Conservation (phyloP, 2,329 filamentous ascomycete genomes). For the Fusarium siculi region DNA sequence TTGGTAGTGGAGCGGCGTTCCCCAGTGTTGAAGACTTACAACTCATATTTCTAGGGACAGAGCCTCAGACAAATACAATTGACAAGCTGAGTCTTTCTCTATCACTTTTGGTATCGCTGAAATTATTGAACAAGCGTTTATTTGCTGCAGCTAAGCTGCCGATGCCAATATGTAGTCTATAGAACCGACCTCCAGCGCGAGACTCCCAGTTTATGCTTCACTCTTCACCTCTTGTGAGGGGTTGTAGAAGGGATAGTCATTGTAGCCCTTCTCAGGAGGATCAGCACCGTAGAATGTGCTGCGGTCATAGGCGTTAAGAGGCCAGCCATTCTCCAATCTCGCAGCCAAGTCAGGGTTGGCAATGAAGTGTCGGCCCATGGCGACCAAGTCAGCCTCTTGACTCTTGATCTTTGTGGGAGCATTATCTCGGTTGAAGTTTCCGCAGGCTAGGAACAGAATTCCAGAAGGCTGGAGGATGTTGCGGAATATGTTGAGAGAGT, state of each 20-base stretch:
- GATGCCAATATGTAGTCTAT: not conserved
- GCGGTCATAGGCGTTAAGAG: constrained; percentile 52
- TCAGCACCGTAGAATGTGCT: constrained; percentile 52
- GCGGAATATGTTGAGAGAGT: constrained; percentile 55
- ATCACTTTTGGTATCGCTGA: fast-evolving
- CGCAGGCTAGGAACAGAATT: constrained; percentile 60
- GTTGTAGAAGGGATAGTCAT: constrained; percentile 40
- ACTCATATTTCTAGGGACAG: too few species aligned
- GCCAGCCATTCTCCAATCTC: constrained; percentile 50
- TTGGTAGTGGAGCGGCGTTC: not conserved
- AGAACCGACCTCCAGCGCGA: not conserved
- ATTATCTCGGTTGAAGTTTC: constrained; percentile 50
- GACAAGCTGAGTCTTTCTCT: not conserved
- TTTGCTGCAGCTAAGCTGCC: not conserved
- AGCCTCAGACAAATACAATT: too few species aligned
- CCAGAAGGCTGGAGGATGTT: constrained; percentile 52
- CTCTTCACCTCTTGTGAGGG: not conserved
- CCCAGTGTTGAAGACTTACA: too few species aligned
- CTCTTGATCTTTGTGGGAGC: constrained; percentile 49
- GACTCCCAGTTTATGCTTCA: not conserved
- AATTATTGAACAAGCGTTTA: fast-evolving
- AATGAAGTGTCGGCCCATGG: constrained; percentile 49
- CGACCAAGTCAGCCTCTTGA: constrained; percentile 39
- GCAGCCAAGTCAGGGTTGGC: constrained; percentile 52
- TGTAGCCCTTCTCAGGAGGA: constrained; percentile 42